These are phyloP conservation scores for Stentor roeselii DNA, from an alignment of 73 alveolate genomes.

Conservation along the genomic window DNA sequence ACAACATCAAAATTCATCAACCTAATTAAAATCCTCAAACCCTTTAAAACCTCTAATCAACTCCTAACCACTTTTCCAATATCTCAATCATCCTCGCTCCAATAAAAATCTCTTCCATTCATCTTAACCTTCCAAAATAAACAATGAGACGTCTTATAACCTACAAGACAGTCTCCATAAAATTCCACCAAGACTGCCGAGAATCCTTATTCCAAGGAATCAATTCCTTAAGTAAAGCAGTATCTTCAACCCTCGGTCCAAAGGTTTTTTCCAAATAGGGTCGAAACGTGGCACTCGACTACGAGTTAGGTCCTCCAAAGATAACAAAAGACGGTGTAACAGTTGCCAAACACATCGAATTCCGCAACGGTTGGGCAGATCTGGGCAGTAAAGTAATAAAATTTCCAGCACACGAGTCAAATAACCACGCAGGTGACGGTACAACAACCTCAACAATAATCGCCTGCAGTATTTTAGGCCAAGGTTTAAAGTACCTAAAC, in stretches of 20 bases:
- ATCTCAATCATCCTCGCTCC: not conserved
- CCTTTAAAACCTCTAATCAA: not conserved
- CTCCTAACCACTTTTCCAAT: not conserved
- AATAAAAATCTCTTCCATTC: not conserved
- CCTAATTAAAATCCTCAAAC: no score
- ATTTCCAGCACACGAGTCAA: slow-evolving; percentile 64
- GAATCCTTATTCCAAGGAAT: slow-evolving; percentile 63
- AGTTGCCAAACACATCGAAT: slow-evolving; percentile 57
- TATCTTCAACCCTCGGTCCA: slow-evolving; percentile 73
- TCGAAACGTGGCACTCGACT: slow-evolving; percentile 71
- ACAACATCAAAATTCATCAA: no score
- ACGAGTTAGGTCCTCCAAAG: slow-evolving; percentile 75
- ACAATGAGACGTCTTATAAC: not conserved
- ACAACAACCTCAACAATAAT: slow-evolving; percentile 83
- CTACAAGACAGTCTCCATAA: not conserved
- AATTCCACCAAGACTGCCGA: not conserved
- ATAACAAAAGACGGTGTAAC: slow-evolving; percentile 92
- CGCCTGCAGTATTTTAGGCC: slow-evolving; percentile 48
- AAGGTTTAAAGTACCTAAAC: slow-evolving; percentile 38
- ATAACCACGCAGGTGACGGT: slow-evolving; percentile 90
- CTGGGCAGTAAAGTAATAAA: slow-evolving; percentile 79
- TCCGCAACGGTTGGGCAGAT: slow-evolving; percentile 53
- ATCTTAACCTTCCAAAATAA: no score
- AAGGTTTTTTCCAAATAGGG: slow-evolving; percentile 39
- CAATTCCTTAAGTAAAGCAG: slow-evolving; percentile 51